These are phyloP conservation scores for Trapa incisa DNA, from an alignment of 345 rosid species.

Conservation along the genomic window DNA sequence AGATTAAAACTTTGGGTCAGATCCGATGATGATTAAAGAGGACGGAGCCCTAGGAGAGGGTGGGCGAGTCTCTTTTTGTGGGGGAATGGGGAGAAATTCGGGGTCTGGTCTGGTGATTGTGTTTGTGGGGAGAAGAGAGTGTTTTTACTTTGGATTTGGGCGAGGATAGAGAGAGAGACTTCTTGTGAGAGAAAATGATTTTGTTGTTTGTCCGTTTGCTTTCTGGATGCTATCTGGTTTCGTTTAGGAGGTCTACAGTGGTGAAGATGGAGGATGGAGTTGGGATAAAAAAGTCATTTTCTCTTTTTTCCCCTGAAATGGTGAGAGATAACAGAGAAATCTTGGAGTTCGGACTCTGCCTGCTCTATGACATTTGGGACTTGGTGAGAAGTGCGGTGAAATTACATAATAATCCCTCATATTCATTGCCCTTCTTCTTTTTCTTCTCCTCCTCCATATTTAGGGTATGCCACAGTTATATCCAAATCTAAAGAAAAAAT, in stretches of 20 bases:
- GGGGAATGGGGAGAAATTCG: neutral
- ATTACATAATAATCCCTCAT: too few species aligned
- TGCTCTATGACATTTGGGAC: too few species aligned
- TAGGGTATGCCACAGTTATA: too few species aligned
- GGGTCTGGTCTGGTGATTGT: constrained; percentile 15
- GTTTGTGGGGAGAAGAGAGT: constrained; percentile 1
- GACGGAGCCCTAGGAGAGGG: constrained; percentile 1
- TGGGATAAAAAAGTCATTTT: neutral
- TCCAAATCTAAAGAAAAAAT: too few species aligned
- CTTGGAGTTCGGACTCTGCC: too few species aligned
- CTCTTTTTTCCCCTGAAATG: too few species aligned
- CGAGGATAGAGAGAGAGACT: neutral
- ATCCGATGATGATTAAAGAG: constrained; percentile 11
- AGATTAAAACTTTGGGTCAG: constrained; percentile 5
- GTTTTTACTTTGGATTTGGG: too few species aligned
- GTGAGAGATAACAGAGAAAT: too few species aligned
- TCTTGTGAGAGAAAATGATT: neutral
- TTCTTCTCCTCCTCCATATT: too few species aligned
- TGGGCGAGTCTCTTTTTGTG: neutral
- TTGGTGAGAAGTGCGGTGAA: too few species aligned
- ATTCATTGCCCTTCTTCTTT: too few species aligned
- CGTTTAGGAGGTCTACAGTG: neutral
- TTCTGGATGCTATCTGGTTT: constrained; percentile 2
- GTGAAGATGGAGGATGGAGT: neutral
- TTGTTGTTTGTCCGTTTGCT: constrained; percentile 1